These are phyloP conservation scores for Aspergillus incahuasiensis DNA, from an alignment of 495 filamentous ascomycete species.

Conservation along the genomic window DNA sequence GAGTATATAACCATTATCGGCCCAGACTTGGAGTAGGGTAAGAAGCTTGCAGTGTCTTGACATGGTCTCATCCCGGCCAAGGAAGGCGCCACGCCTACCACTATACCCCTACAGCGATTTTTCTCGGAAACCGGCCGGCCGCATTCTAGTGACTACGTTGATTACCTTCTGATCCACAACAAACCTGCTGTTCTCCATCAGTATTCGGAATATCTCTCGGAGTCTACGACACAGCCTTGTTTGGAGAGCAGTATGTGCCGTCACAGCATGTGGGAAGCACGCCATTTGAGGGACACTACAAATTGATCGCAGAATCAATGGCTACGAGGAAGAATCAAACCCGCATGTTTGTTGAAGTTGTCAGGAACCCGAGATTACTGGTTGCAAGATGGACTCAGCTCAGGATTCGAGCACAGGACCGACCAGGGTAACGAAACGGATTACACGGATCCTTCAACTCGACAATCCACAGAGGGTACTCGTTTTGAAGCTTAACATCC, in stretches of 20 bases:
- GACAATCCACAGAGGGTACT: not conserved
- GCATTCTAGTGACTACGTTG: not conserved
- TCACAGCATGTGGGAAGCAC: not conserved
- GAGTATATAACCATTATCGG: not conserved
- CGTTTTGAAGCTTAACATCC: not conserved
- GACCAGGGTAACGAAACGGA: not conserved
- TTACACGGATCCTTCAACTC: not conserved
- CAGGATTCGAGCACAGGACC: not conserved
- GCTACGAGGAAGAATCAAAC: not conserved
- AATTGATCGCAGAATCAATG: not conserved
- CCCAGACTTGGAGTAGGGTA: not conserved
- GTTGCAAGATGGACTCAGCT: not conserved
- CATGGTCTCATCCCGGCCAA: slow-evolving; percentile 4
- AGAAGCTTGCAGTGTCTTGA: not conserved
- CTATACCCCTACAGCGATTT: not conserved
- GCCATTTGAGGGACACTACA: not conserved
- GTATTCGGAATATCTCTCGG: not conserved
- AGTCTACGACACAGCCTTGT: too few relatives aligned
- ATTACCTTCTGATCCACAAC: not conserved
- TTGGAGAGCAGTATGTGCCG: not conserved
- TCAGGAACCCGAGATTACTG: not conserved
- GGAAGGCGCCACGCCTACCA: slow-evolving; percentile 4
- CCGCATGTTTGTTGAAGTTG: not conserved
- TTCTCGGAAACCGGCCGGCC: not conserved
- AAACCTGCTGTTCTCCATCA: not conserved